These are phyloP conservation scores for Ustilago trichophora DNA, from an alignment of 1,284 basidiomycete genomes.

Conservation along the genomic window DNA sequence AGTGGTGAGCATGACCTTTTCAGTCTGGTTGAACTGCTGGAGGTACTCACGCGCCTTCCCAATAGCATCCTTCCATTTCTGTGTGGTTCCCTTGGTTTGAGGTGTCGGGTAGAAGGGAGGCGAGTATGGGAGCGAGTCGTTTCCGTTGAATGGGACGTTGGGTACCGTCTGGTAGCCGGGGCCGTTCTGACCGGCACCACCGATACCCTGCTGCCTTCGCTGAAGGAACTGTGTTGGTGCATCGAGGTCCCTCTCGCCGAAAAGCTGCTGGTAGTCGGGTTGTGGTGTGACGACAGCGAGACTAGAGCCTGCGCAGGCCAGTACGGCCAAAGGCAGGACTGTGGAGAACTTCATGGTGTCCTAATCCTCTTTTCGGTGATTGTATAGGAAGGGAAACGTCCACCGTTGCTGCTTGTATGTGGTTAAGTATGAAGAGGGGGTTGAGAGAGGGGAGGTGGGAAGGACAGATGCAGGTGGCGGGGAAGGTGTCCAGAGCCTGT, in stretches of 20 bases:
- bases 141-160: conserved; percentile 34
- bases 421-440: not conserved
- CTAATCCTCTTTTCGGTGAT: not conserved
- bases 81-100: conserved; percentile 33
- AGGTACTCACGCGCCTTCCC: conserved; percentile 69
- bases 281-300: conserved; percentile 19
- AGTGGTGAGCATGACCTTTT: conserved; percentile 69
- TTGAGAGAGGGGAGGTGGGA: not conserved
- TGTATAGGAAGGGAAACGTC: not conserved
- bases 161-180: conserved; percentile 42
- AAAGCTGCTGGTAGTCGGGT: conserved; percentile 32
- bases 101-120: conserved; percentile 52
- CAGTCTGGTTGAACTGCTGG: conserved; percentile 67
- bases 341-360: conserved; percentile 27
- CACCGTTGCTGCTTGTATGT: no score
- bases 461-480: not conserved
- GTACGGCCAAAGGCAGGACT: conserved; percentile 16
- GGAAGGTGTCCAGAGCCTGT: no score
- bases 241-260: conserved; percentile 15
- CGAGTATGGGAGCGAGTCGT: conserved; percentile 52
- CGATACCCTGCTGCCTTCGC: conserved; percentile 39
- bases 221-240: conserved; percentile 16
- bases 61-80: conserved; percentile 74
- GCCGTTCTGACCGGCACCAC: conserved; percentile 33
- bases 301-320: conserved; percentile 29